A percentile compares a stretch with the other conserved stretches of the same genome.
phyloP scores from a whole-genome alignment of 139 green algal species.

The Astrephomene gubernaculifera region DNA sequence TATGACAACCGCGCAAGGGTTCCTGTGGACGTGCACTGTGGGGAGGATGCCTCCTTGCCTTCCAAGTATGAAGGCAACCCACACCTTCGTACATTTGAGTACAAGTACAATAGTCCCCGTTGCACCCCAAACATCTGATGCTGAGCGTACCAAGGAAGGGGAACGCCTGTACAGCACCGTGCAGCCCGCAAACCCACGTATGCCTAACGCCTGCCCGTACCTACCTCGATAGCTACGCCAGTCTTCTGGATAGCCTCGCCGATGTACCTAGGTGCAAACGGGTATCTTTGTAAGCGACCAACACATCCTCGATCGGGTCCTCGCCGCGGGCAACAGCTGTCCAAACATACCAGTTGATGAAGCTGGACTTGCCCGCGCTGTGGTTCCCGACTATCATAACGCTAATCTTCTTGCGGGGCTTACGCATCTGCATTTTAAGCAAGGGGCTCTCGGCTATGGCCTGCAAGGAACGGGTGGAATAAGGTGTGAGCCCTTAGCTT shows the following conservation, averaged over 20 bases:
- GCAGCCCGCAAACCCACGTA: no score
- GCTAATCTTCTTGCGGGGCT: slow-evolving; percentile 73
- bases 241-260: slow-evolving; percentile 73
- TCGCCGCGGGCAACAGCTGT: not conserved
- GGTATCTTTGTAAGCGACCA: not conserved
- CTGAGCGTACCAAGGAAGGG: no score
- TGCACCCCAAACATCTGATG: no score
- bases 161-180: no score
- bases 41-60: no score
- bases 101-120: no score
- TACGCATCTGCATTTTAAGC: slow-evolving; percentile 58
- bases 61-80: no score
- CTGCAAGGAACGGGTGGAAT: not conserved
- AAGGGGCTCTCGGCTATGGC: slow-evolving; percentile 32
- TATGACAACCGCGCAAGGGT: no score
- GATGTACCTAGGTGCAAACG: slow-evolving; percentile 57
- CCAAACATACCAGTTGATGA: slow-evolving; percentile 78
- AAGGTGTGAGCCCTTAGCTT: no score
- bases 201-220: no score
- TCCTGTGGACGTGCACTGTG: no score
- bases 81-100: no score
- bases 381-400: slow-evolving; percentile 85
- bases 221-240: slow-evolving; percentile 56
- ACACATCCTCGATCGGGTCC: not conserved
- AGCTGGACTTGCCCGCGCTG: slow-evolving; percentile 74